Conservation (phyloP, 805 yeast species). For the Sugiyamaella americana region DNA sequence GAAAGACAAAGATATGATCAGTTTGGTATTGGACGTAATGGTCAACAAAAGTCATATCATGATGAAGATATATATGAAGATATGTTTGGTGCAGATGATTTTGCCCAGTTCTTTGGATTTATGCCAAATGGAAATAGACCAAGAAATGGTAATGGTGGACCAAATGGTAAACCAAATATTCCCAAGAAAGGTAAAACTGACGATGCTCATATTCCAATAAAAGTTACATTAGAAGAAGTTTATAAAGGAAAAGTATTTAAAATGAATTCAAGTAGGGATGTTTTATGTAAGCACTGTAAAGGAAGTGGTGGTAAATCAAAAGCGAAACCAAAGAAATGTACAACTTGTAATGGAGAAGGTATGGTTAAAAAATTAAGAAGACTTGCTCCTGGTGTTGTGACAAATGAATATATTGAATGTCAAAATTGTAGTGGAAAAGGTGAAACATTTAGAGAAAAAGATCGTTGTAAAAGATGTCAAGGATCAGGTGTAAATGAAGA, state of each 20-base stretch:
- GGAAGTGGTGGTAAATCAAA: slow-evolving; percentile 70
- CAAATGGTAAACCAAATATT: slow-evolving; percentile 22
- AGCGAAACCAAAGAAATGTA: slow-evolving; percentile 53
- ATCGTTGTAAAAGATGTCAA: slow-evolving; percentile 68
- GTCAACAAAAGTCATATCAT: slow-evolving; percentile 29
- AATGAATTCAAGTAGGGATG: slow-evolving; percentile 62
- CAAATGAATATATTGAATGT: slow-evolving; percentile 58
- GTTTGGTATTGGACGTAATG: slow-evolving; percentile 26
- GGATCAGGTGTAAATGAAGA: slow-evolving; percentile 61
- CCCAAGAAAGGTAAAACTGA: slow-evolving; percentile 40
- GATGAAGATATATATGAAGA: slow-evolving; percentile 35
- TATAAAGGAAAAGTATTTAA: slow-evolving; percentile 78
- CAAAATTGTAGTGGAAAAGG: slow-evolving; percentile 69
- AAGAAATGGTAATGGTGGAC: slow-evolving; percentile 6
- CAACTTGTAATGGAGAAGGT: slow-evolving; percentile 70
- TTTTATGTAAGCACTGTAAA: slow-evolving; percentile 64
- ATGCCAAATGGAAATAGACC: slow-evolving; percentile 8
- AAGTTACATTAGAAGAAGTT: slow-evolving; percentile 63
- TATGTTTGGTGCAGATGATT: slow-evolving; percentile 65
- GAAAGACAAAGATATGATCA: slow-evolving; percentile 34
- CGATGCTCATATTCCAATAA: slow-evolving; percentile 62
- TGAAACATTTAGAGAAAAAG: slow-evolving; percentile 50
- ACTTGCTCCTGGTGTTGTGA: slow-evolving; percentile 69
- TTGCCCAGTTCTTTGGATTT: slow-evolving; percentile 55
- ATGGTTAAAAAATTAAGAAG: slow-evolving; percentile 50